These are phyloP conservation scores for Ensete glaucum DNA, from an alignment of 176 grass and related monocot species.

Conservation along the genomic window DNA sequence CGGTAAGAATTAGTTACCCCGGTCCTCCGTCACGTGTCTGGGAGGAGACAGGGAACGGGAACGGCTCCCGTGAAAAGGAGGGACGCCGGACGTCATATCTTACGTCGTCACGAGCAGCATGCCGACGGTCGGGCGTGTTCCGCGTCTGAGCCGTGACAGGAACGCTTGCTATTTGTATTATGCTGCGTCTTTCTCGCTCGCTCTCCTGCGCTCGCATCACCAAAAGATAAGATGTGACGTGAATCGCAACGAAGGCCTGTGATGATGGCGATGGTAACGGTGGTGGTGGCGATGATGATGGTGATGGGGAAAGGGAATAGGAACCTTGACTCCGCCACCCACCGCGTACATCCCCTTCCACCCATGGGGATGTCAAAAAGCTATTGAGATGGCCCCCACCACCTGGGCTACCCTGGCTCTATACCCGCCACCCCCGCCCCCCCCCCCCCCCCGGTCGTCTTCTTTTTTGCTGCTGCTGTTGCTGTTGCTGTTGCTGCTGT, in stretches of 20 bases:
- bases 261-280: not conserved
- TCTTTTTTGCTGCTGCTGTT: too few relatives aligned
- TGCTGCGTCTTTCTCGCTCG: not conserved
- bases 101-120: too few relatives aligned
- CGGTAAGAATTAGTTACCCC: too few relatives aligned
- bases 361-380: slow-evolving; percentile 18
- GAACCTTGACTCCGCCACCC: slow-evolving; percentile 3
- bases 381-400: slow-evolving; percentile 5
- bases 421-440: not conserved
- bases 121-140: too few relatives aligned
- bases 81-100: too few relatives aligned
- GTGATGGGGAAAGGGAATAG: slow-evolving; percentile 5
- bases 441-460: not conserved
- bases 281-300: not conserved
- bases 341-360: slow-evolving; percentile 1
- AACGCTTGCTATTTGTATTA: too few relatives aligned
- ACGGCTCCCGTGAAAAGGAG: too few relatives aligned
- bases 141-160: too few relatives aligned
- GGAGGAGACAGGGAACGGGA: too few relatives aligned
- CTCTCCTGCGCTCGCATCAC: not conserved
- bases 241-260: not conserved
- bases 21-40: too few relatives aligned
- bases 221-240: not conserved
- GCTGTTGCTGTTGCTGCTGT: too few relatives aligned
- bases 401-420: too few relatives aligned